Evolutionary conservation across 2,329 filamentous ascomycete species (phyloP).

Genomic region (Trichoderma sp.): DNA sequence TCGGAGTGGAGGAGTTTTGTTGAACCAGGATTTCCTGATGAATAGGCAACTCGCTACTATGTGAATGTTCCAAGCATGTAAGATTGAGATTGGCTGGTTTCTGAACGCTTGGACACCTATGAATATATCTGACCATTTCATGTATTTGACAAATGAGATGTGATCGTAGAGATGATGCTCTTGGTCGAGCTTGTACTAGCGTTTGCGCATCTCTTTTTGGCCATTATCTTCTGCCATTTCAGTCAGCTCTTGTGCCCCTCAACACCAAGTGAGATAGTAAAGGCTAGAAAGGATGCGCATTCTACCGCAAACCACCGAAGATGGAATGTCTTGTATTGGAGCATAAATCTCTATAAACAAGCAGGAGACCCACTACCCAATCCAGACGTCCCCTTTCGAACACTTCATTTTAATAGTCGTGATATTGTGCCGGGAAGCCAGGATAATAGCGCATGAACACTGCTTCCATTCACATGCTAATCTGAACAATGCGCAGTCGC

Average conservation of each 20-base stretch:
- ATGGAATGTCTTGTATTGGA: background rate
- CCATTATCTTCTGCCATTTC: background rate
- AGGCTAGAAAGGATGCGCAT: background rate
- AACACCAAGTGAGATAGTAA: background rate
- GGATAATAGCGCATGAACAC: background rate
- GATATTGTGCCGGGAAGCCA: background rate
- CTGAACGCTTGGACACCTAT: background rate
- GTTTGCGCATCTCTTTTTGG: background rate
- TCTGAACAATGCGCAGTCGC: background rate
- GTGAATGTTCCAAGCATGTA: background rate
- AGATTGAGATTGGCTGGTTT: background rate
- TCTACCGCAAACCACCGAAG: background rate
- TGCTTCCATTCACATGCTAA: background rate
- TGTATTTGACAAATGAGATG: background rate
- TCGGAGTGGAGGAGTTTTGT: conserved; percentile 50
- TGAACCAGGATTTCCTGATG: conserved; percentile 42
- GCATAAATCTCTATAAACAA: background rate
- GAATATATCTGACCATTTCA: background rate
- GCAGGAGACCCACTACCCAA: background rate
- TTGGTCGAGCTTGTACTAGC: no score
- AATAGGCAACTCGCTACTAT: background rate
- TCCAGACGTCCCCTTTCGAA: background rate
- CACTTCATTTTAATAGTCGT: background rate
- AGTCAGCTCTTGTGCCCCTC: background rate
- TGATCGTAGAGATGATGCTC: background rate